Evolutionary conservation across 2,329 filamentous ascomycete genomes (phyloP), one percentile per base, ranked within the genome.

Genomic region (Hypoxylon sp.): DNA sequence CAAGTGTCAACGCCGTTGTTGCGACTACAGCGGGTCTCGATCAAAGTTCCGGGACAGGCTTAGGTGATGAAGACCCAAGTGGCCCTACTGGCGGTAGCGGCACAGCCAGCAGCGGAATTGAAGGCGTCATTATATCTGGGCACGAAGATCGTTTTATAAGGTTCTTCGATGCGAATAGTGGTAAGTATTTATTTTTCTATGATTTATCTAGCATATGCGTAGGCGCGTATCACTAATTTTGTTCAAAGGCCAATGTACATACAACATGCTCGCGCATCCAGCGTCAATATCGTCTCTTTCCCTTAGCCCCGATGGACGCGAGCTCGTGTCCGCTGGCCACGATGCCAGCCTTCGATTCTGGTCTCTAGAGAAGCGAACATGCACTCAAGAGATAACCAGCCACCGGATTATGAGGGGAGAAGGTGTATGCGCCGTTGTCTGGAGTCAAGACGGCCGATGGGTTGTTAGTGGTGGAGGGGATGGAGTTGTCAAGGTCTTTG

Each of bases 121-220:
- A 98, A 79, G 96, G 96, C 11, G 93, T 97, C 21, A 92, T 99
- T 64, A 98, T 99, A 71, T 97, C 93, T 68, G 96, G 96, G 71
- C 95, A 99, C 78, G 96, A 99, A 83, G 96, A 99, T 82, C 90
- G 93, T 74, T 98, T 94, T 76, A 94, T 99, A 74, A 88, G 95
- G 72, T 97, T 99, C 85, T 99, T 97, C 79, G 96, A 99, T 84
- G 96, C 96, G 69, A 98, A 99, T 78, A 97, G 93, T 82, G 96
- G 96, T 98, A 91, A 81, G 93, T 88, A 45, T 36, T 10, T 3
- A 45, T 34, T 10, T 3, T 21, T 21, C 11, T 28, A 19, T 9
- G 45, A n/a, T 19, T 6, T 19, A 30, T 46, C 3, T 43, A 9
- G 10, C 17, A 6, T 48, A 32, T n/a, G 4, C 30, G 6, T 59